A percentile compares a stretch with the other conserved stretches of the same genome.
Evolutionary conservation across 768 basidiomycete genomes (phyloP).

Genomic region (Mycena indigotica): DNA sequence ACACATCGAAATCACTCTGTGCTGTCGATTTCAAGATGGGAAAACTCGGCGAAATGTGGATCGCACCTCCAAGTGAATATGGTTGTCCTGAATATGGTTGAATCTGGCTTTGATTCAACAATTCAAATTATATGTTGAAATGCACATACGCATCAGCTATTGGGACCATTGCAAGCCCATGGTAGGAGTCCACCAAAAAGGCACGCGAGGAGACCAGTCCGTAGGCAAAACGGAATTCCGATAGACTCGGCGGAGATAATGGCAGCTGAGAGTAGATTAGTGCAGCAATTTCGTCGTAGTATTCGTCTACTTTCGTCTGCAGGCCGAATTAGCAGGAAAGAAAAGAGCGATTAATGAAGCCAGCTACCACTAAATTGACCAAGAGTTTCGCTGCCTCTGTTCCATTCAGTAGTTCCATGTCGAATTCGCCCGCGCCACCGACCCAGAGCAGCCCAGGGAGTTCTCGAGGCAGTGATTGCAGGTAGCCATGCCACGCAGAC

Average conservation of each 20-base stretch:
- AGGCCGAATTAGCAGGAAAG: not conserved
- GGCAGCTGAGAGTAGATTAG: conserved; percentile 17
- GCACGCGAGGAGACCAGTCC: conserved; percentile 78
- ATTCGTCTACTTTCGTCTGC: conserved; percentile 38
- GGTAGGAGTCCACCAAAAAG: conserved; percentile 82
- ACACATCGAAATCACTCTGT: conserved; percentile 76
- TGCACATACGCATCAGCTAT: conserved; percentile 77
- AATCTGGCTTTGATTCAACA: too few relatives aligned
- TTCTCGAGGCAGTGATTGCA: conserved; percentile 60
- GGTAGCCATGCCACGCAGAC: conserved; percentile 67
- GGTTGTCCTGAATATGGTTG: conserved; percentile 70
- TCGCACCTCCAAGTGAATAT: conserved; percentile 72
- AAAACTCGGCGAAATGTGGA: not conserved
- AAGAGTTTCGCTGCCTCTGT: conserved; percentile 39
- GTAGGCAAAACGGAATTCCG: conserved; percentile 55
- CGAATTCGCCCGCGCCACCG: conserved; percentile 30
- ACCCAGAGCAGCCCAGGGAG: conserved; percentile 64
- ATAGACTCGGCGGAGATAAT: conserved; percentile 28
- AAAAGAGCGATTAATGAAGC: not conserved
- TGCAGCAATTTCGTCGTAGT: conserved; percentile 36
- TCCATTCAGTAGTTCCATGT: conserved; percentile 42
- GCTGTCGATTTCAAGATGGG: conserved; percentile 9
- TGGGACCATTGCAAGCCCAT: conserved; percentile 81
- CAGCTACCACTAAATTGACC: conserved; percentile 22
- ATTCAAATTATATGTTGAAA: too few relatives aligned